phyloP scores from a whole-genome alignment of 192 early-diverging fungal genomes.

The Coemansia aciculifera region DNA sequence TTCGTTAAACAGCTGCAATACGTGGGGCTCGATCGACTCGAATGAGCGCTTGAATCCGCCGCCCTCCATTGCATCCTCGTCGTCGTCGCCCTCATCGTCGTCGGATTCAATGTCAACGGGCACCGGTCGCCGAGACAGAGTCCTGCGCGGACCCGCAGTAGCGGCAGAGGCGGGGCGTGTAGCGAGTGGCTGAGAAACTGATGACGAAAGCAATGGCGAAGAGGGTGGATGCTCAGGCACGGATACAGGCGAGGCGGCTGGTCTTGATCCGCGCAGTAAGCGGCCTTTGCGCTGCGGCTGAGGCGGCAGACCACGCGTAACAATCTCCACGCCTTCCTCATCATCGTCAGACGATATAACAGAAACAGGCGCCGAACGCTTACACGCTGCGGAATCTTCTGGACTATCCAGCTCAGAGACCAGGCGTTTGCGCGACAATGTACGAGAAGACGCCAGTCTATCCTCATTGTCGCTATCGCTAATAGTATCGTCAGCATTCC shows the following conservation, averaged over 20 bases:
- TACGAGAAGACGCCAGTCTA: background rate
- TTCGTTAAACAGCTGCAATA: constrained; percentile 41
- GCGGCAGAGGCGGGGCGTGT: background rate
- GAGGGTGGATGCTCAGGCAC: constrained; percentile 14
- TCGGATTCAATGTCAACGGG: constrained; percentile 16
- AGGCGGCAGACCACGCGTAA: background rate
- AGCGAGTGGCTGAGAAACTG: background rate
- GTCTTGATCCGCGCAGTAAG: constrained; percentile 36
- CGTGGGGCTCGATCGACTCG: constrained; percentile 36
- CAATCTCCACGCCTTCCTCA: constrained; percentile 8
- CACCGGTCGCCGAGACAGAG: constrained; percentile 14
- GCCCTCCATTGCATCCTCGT: background rate
- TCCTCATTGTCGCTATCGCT: constrained; percentile 3
- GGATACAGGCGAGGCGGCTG: background rate
- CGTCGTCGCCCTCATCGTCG: constrained; percentile 29
- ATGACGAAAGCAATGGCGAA: background rate
- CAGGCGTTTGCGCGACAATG: constrained; percentile 23
- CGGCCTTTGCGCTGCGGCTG: constrained; percentile 14
- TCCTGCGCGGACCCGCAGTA: constrained; percentile 3
- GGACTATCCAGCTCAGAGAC: constrained; percentile 18
- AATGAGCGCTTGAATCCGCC: constrained; percentile 26
- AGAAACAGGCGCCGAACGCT: constrained; percentile 21
- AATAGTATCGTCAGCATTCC: background rate
- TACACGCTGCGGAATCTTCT: constrained; percentile 1
- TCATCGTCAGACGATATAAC: constrained; percentile 19